Evolutionary conservation across 1,284 basidiomycete genomes (phyloP).

Genomic region (Cutaneotrichosporon cavernicola): DNA sequence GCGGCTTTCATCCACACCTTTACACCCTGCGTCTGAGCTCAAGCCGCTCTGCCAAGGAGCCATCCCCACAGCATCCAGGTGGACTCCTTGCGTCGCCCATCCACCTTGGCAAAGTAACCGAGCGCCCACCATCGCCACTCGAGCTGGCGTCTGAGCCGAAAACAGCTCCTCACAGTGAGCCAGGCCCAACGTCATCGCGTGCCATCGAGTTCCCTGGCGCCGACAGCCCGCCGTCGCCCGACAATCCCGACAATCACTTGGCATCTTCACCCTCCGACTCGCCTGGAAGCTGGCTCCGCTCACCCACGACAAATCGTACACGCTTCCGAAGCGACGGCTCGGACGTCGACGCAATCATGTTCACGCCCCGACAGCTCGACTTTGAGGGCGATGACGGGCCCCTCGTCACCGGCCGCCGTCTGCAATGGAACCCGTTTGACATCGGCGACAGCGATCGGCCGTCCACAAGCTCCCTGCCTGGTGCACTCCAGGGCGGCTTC

Average conservation of each 20-base stretch:
- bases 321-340: neutral
- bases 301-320: neutral
- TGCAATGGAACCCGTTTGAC: conserved; percentile 2
- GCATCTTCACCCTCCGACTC: neutral
- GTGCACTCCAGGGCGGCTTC: neutral
- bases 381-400: neutral
- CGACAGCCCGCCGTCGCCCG: neutral
- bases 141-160: neutral
- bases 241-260: neutral
- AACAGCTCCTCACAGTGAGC: neutral
- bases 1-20: neutral
- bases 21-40: neutral
- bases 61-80: neutral
- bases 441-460: neutral
- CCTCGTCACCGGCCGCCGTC: neutral
- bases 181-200: neutral
- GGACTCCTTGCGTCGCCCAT: neutral
- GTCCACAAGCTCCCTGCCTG: neutral
- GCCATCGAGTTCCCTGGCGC: neutral
- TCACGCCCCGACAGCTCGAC: conserved; percentile 5
- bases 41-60: too few species aligned
- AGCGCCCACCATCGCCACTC: neutral
- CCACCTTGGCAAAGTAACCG: neutral
- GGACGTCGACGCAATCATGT: conserved; percentile 4
- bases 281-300: neutral